These are phyloP conservation scores for Talaromyces stipitatus DNA, from an alignment of 495 filamentous ascomycete genomes.

Conservation along the genomic window DNA sequence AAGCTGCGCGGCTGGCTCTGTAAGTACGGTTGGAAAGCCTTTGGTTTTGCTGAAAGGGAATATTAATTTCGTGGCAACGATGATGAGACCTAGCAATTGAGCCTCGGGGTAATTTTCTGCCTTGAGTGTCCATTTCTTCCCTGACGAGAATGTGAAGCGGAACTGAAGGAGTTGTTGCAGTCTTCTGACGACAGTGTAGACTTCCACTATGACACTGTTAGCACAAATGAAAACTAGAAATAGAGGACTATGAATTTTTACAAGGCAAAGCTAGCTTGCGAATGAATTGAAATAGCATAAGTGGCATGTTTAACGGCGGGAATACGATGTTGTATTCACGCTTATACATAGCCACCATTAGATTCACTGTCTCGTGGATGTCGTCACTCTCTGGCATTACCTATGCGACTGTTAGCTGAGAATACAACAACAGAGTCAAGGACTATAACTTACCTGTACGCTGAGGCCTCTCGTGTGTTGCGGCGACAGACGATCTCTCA, in stretches of 20 bases:
- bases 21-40: constrained; percentile 43
- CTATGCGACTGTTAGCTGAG: constrained; percentile 15
- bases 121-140: constrained; percentile 16
- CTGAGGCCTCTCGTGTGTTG: constrained; percentile 52
- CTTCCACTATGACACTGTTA: constrained; percentile 46
- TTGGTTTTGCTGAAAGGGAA: constrained; percentile 65
- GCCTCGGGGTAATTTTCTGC: constrained; percentile 59
- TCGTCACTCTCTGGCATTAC: constrained; percentile 40
- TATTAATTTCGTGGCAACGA: constrained; percentile 69
- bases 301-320: constrained; percentile 60
- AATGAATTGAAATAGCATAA: constrained; percentile 62
- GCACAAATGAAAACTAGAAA: constrained; percentile 5
- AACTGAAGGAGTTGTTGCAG: constrained; percentile 50
- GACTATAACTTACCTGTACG: constrained; percentile 36
- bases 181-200: constrained; percentile 54
- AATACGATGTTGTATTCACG: constrained; percentile 61
- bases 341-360: constrained; percentile 54
- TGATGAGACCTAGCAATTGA: constrained; percentile 59
- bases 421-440: neutral
- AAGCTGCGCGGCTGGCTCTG: constrained; percentile 52
- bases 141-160: constrained; percentile 47
- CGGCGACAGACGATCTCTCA: constrained; percentile 55
- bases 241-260: constrained; percentile 31
- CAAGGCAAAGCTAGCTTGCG: constrained; percentile 69
- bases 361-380: constrained; percentile 56